Evolutionary conservation across 2,329 filamentous ascomycete species (phyloP), one percentile per base, ranked within the genome.

Genomic region (Hypoxylon sp.): DNA sequence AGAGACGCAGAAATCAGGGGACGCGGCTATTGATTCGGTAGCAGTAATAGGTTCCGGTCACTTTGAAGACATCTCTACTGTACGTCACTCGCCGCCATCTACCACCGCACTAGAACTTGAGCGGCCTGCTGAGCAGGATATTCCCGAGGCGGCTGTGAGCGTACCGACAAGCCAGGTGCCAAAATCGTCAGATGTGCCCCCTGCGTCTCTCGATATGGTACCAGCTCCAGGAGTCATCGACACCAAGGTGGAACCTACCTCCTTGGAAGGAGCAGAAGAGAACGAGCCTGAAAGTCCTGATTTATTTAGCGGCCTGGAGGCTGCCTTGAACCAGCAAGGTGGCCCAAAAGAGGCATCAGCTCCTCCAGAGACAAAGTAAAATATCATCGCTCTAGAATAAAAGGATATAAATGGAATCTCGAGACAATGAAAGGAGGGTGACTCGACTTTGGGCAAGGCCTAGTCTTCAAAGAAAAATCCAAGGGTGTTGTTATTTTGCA

Each of bases 301-400:
- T 71, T 61, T 85, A 37, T 79, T 85, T 22, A 81, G 80, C n/a
- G 81, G 79, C n/a, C 73, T 85, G 1, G 81, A 85, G 71, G 79
- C 82, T 1, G 83, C 82, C 35, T 77, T 85, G 37, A 81, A 84
- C 62, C 79, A 81, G 33, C 82, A 84, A 47, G 72, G 67, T n/a
- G 66, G 67, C 3, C 60, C 70, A 13, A 72, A 70, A 22, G 73
- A 74, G 22, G 37, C 26, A 24, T 48, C 62, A 2, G 39, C 33
- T 33, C 47, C 56, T 39, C 35, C 61, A 24, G 73, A 70, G 19
- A 58, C 68, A 11, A 59, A 62, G 22, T 47, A 48, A 9, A 63
- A 47, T 8, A 37, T 37, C 2, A 29, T 26, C 5, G 31, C 14
- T 24, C 13, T 37, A 39, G 31, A 50, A 39, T 58, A 35, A 29